Conservation (phyloP, 768 basidiomycete species). For the Dendrothele bispora region DNA sequence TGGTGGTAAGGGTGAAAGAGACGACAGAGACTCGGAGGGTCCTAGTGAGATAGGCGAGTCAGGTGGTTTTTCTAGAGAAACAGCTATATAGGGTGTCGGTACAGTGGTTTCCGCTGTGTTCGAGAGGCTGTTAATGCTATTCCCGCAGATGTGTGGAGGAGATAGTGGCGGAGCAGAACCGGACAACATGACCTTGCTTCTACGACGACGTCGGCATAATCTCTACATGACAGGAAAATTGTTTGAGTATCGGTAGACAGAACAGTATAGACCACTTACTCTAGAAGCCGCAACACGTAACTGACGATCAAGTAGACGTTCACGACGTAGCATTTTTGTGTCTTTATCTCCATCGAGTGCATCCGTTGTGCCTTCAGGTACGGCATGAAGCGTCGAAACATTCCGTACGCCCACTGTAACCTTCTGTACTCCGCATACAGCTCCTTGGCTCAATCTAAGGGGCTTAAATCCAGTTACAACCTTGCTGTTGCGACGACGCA, state of each 20-base stretch:
- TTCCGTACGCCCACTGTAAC: constrained; percentile 4
- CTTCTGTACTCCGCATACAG: constrained; percentile 4
- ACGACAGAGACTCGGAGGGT: no score
- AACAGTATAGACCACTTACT: constrained; percentile 6
- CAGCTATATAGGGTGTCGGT: no score
- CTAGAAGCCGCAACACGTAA: constrained; percentile 13
- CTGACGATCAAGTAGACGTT: constrained; percentile 13
- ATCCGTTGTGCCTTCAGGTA: neutral
- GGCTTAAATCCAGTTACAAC: neutral
- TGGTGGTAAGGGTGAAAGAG: no score
- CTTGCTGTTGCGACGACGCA: neutral
- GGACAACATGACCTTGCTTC: no score
- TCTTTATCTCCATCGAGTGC: neutral
- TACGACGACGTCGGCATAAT: neutral
- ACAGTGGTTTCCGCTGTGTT: no score
- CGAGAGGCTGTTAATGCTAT: no score
- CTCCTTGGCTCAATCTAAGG: neutral
- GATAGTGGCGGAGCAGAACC: no score
- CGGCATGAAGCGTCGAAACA: neutral
- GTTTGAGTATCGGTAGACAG: no score
- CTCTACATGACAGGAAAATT: no score
- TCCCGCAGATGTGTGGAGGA: no score
- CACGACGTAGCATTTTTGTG: constrained; percentile 9
- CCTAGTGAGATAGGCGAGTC: no score
- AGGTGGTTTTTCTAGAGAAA: no score